phyloP scores from a whole-genome alignment of 352 stramenopile species.

The Pythium periplocum region DNA sequence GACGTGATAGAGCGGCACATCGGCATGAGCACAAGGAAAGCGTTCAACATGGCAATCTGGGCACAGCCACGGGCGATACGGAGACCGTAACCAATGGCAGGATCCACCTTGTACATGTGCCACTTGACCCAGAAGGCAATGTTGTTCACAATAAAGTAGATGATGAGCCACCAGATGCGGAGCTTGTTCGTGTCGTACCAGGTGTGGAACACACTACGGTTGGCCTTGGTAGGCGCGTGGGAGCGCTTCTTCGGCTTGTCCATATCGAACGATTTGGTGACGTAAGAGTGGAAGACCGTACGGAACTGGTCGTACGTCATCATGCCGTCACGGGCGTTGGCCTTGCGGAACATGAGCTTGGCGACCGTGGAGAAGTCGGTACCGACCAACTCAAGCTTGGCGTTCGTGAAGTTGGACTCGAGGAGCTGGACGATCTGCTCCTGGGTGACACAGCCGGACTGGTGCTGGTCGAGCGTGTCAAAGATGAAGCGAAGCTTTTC shows the following conservation, averaged over 20 bases:
- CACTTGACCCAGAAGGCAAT: slow-evolving; percentile 73
- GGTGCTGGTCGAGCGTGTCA: slow-evolving; percentile 63
- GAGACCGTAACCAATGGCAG: slow-evolving; percentile 66
- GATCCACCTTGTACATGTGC: slow-evolving; percentile 64
- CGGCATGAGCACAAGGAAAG: slow-evolving; percentile 63
- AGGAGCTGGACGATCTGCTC: slow-evolving; percentile 63
- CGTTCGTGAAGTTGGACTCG: slow-evolving; percentile 64
- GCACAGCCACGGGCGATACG: slow-evolving; percentile 65
- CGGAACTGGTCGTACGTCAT: slow-evolving; percentile 77
- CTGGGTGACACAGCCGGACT: slow-evolving; percentile 43
- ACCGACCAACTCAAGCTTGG: slow-evolving; percentile 68
- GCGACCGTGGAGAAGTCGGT: slow-evolving; percentile 65
- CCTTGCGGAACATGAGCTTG: slow-evolving; percentile 67
- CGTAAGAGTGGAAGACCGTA: slow-evolving; percentile 63
- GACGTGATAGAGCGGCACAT: slow-evolving; percentile 77
- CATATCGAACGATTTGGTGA: slow-evolving; percentile 51
- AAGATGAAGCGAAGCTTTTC: slow-evolving; percentile 85
- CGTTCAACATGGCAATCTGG: slow-evolving; percentile 77
- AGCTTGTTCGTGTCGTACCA: slow-evolving; percentile 72
- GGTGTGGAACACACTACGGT: slow-evolving; percentile 52
- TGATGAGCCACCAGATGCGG: slow-evolving; percentile 73
- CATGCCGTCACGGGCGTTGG: slow-evolving; percentile 37
- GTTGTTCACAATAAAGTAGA: slow-evolving; percentile 68
- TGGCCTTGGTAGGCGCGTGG: slow-evolving; percentile 23
- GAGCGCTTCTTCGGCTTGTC: slow-evolving; percentile 21